Conservation (phyloP, 2,329 filamentous ascomycete species). For the Colletotrichum euphorbiae region DNA sequence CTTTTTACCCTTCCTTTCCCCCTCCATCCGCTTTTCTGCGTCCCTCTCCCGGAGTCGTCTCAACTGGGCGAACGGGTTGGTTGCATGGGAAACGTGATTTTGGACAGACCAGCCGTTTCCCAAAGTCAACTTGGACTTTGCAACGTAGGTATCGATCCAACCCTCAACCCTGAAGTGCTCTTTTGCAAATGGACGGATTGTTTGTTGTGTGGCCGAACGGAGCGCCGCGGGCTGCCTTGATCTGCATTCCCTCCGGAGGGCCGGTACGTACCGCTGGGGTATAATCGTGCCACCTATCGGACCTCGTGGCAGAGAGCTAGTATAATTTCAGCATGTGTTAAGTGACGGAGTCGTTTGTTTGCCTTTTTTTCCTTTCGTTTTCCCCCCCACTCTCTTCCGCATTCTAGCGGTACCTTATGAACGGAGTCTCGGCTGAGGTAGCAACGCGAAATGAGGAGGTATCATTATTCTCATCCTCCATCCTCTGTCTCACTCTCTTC, state of each 20-base stretch:
- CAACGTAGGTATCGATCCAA: not conserved
- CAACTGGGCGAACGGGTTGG: not conserved
- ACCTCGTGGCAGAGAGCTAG: too few species aligned
- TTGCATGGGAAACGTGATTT: not conserved
- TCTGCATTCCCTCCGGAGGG: conserved; percentile 12
- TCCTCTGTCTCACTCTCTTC: not conserved
- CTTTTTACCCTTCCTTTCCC: not conserved
- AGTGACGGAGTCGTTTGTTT: too few species aligned
- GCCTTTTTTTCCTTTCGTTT: too few species aligned
- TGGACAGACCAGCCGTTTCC: not conserved
- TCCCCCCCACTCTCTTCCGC: too few species aligned
- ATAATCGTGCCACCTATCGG: too few species aligned
- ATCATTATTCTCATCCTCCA: not conserved
- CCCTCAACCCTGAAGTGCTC: conserved; percentile 1
- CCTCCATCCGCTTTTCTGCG: not conserved
- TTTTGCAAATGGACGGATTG: too few species aligned
- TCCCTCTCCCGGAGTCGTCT: not conserved
- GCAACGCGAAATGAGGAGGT: not conserved
- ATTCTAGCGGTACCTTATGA: too few species aligned
- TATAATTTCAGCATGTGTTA: too few species aligned
- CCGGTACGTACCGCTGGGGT: conserved; percentile 5
- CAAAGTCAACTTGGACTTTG: too few species aligned
- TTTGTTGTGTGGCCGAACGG: not conserved
- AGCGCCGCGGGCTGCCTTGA: conserved; percentile 5
- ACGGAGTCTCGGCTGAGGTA: too few species aligned